phyloP scores from a whole-genome alignment of 306 rosid species.

The Hippophae gyantsensis region DNA sequence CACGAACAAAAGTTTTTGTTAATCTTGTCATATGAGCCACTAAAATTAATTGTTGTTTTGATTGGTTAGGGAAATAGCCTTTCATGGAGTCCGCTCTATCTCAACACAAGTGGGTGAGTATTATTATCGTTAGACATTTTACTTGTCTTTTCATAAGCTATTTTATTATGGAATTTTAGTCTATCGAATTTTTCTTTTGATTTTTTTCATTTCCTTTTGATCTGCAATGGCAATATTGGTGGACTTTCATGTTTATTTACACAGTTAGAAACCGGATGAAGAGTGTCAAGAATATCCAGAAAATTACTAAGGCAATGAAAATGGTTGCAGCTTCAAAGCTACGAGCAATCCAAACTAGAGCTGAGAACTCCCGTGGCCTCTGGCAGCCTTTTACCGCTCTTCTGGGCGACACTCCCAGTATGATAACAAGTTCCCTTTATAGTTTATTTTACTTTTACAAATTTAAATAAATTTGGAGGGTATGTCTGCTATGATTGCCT shows the following conservation, averaged over 20 bases:
- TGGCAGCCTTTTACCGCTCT: slow-evolving; percentile 99
- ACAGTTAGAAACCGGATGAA: slow-evolving; percentile 90
- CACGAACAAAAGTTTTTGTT: background rate
- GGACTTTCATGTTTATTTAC: slow-evolving; percentile 8
- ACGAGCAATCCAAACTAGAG: slow-evolving; percentile 66
- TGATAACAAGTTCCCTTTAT: slow-evolving; percentile 14
- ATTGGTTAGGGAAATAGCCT: slow-evolving; percentile 55
- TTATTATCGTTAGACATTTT: slow-evolving; percentile 3
- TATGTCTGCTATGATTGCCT: no score
- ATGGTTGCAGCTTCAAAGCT: slow-evolving; percentile 99
- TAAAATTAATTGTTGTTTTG: slow-evolving; percentile 7
- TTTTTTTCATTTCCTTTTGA: background rate
- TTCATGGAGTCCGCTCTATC: slow-evolving; percentile 68
- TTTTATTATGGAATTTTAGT: background rate
- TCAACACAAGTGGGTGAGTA: slow-evolving; percentile 86
- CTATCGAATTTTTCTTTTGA: background rate
- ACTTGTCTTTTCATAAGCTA: background rate
- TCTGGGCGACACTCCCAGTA: slow-evolving; percentile 82
- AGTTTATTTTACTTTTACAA: slow-evolving; percentile 3
- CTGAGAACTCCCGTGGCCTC: slow-evolving; percentile 91
- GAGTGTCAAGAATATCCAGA: slow-evolving; percentile 96
- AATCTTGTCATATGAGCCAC: background rate
- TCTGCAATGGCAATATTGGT: background rate
- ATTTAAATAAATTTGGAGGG: background rate
- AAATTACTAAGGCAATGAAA: slow-evolving; percentile 97